Evolutionary conservation across 805 yeast genomes (phyloP).

Genomic region (Isabelozyma gotoi): DNA sequence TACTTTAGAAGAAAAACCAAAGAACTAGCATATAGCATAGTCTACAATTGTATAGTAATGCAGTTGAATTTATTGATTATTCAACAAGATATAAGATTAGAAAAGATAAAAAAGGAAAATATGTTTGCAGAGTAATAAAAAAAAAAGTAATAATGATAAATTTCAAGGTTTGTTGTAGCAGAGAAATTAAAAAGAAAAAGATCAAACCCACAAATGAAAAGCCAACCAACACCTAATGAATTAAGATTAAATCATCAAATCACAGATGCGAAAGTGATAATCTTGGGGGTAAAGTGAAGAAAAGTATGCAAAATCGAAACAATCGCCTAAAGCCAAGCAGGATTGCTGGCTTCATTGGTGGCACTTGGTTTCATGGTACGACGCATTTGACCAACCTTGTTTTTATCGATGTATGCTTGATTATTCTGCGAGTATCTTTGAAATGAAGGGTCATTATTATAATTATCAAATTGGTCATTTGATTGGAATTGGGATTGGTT

Average conservation of each 20-base stretch:
- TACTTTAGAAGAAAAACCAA: constrained; percentile 17
- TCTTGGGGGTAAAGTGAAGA: constrained; percentile 5
- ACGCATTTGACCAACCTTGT: not conserved
- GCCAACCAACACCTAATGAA: not conserved
- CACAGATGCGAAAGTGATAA: no score
- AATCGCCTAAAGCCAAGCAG: constrained; percentile 16
- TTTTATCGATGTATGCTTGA: constrained; percentile 6
- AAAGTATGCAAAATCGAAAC: constrained; percentile 6
- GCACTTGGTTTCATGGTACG: constrained; percentile 1
- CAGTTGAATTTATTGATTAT: not conserved
- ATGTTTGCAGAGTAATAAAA: no score
- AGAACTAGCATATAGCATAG: not conserved
- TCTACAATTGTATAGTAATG: not conserved
- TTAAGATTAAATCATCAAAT: not conserved
- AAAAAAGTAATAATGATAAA: not conserved
- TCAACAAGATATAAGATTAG: not conserved
- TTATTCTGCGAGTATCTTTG: constrained; percentile 9
- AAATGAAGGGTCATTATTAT: constrained; percentile 5
- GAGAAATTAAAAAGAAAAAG: not conserved
- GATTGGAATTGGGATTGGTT: constrained; percentile 6
- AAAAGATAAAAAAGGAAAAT: not conserved
- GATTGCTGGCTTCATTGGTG: constrained; percentile 10
- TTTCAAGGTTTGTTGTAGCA: not conserved
- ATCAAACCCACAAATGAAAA: not conserved
- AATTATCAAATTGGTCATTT: constrained; percentile 4